Base-by-base conservation (phyloP, 208 protist genomes). In the Crithidia bombi region DNA sequence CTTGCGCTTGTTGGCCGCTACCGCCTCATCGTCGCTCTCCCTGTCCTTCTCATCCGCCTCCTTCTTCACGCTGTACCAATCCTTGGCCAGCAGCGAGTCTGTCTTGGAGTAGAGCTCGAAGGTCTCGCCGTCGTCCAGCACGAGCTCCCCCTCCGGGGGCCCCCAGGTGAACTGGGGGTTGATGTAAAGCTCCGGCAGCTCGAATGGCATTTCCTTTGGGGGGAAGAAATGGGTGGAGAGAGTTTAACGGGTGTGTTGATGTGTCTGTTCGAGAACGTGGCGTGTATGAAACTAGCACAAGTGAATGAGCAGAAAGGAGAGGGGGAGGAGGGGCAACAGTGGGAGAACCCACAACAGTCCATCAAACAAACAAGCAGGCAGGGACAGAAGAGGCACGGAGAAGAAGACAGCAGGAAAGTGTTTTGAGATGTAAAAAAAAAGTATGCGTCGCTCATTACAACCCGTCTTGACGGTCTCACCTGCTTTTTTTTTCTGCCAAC, bases 101-200 rank as follows among this genome's bases (percentile, higher is more conserved):
- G 35, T 59, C 75, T 94, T 94, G 41, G 83, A 83, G 75, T 90
- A 93, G 11, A 92, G 78, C 57, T 79, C 55, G 41, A 93, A 86
- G 11, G 73, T 51, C 51, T 79, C 59, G 6, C 81, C 83, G 35
- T 89, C 89, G 21, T 69, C 71, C 46, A 92, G 47, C 46, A 79
- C 73, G 55, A 93, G 85, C 82, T 94, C 87, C 47, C 71, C 81
- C 68, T 61, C 78, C 41, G 91, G 91, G 11, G 91, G 91, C 14
- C 91, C 91, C 91, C 91, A 96, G 35, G 83, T 69, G 63, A 89
- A 91, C 50, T 76, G 78, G 38, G 81, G 73, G 64, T 85, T 90
- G 36, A 92, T 75, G 76, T 90, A 85, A 67, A 91, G 63, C 57
- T 92, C 73, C 9, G 91, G 91, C 49, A 94, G 73, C 57, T 87